Base-by-base conservation (phyloP, 2,329 filamentous ascomycete species). In the Cladobotryum protrusum region DNA sequence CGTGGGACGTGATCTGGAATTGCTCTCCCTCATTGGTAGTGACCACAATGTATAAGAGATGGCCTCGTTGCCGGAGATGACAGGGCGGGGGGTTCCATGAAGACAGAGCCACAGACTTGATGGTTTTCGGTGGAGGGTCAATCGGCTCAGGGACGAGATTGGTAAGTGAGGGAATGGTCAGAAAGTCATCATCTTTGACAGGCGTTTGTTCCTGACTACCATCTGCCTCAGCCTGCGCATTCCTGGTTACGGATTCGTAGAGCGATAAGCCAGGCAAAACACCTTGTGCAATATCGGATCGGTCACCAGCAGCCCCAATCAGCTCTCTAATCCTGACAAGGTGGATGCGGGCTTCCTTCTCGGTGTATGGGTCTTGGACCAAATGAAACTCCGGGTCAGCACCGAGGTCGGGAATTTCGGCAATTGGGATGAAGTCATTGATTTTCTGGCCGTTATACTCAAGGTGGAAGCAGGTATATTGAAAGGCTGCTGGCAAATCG, bases 401-500 rank as follows among this genome's bases (percentile, higher is more conserved):
- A 47, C 82, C 81, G 49, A 99, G 79, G 50, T 82, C 89, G 43
- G 86, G 79, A 49, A 99, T 87, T 65, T 99, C 92, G 48, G 89
- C 90, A 54, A 99, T 80, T 67, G 95, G 86, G 52, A 95, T 81
- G 62, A 93, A 97, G 70, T 99, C 93, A 69, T 97, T 97, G 77
- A 99, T 86, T 57, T 87, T 86, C 70, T 87, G 76, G 59, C 89
- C 89, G 52, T 88, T 85, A 72, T 91, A 85, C 72, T 97, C 91
- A 61, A 99, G 83, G 72, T 99, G 93, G 75, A 99, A 99, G 77
- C 93, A 99, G 47, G 93, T 95, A 75, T 96, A 96, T 70, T 95
- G 90, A 73, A 96, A 93, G 46, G 92, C 95, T 53, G 86, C 79
- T 5, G 93, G 93, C 45, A 90, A 79, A 71, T 99, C 93, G 72